Evolutionary conservation across 768 basidiomycete genomes (phyloP), one percentile per base, ranked within the genome.

Genomic region (Mrakia gelida): DNA sequence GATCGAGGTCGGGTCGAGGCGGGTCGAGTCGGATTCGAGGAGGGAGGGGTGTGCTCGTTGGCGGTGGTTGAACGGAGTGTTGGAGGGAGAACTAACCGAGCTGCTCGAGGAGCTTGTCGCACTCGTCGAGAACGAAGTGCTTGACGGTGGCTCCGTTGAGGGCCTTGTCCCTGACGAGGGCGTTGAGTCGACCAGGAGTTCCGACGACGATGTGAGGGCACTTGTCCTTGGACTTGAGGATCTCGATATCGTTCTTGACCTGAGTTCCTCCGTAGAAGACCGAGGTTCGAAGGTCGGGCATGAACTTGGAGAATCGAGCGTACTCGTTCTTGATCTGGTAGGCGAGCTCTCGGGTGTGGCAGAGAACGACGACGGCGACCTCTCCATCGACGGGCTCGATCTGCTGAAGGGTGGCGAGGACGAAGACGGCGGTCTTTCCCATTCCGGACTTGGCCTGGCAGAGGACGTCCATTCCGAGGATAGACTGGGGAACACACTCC

Each of bases 291-390:
- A 98, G 94, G 81, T 95, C 93, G 52, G 97, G 95, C 96, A 98
- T 98, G 87, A 98, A 99, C 89, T 98, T 98, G 82, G 93, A 93
- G 86, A 99, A 99, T 74, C 97, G 94, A 75, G 92, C 90, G 87
- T 98, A 99, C 87, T 99, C 97, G 87, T 99, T 99, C 89, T 96
- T 95, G 86, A 99, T 99, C 87, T 99, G 97, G 88, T 94, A 99
- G 73, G 97, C 97, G 79, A 99, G 89, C 88, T 99, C 97, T 82
- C 97, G 93, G 41, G 97, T 99, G 87, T 99, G 97, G 86, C 97
- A 99, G 79, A 99, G 90, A 82, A 99, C 95, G 83, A 99, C 88
- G 81, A 98, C 96, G 72, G 94, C 93, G 75, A 98, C 95, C 86
- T 98, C 95, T 85, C 97, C 97, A 82, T 96, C 92, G 79, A 97